Evolutionary conservation across 2,329 filamentous ascomycete genomes (phyloP).

Genomic region (Diatrype stigma): DNA sequence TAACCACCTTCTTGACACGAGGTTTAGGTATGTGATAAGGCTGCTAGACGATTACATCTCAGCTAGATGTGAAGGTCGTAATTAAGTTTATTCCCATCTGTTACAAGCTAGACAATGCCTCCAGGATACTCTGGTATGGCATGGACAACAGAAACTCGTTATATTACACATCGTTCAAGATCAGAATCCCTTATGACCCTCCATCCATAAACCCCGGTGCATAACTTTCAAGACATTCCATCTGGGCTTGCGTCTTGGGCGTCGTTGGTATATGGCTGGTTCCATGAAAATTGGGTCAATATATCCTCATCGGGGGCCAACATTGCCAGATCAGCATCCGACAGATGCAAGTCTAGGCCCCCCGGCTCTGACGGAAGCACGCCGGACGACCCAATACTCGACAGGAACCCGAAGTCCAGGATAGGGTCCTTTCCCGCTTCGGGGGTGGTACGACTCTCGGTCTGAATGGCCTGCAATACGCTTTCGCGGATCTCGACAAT

Average conservation of each 20-base stretch:
- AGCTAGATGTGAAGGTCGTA: no score
- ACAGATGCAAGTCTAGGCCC: constrained; percentile 2
- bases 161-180: no score
- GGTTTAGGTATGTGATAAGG: no score
- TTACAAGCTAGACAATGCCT: no score
- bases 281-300: constrained; percentile 1
- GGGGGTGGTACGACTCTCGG: constrained; percentile 1
- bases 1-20: no score
- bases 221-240: no score
- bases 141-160: no score
- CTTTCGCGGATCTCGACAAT: constrained; percentile 38
- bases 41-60: no score
- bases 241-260: background rate
- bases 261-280: background rate
- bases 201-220: no score
- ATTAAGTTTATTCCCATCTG: no score
- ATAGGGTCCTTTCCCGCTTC: constrained; percentile 15
- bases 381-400: constrained; percentile 3
- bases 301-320: constrained; percentile 5
- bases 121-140: no score
- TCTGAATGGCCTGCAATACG: constrained; percentile 17
- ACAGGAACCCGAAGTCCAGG: constrained; percentile 21
- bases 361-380: background rate
- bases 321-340: constrained; percentile 5
- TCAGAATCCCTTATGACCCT: no score